Percentiles rank a stretch among this genome's conserved stretches.
These are phyloP conservation scores for Oropetium thomaeum DNA, from an alignment of 176 grass and related monocot species.

Conservation along the genomic window DNA sequence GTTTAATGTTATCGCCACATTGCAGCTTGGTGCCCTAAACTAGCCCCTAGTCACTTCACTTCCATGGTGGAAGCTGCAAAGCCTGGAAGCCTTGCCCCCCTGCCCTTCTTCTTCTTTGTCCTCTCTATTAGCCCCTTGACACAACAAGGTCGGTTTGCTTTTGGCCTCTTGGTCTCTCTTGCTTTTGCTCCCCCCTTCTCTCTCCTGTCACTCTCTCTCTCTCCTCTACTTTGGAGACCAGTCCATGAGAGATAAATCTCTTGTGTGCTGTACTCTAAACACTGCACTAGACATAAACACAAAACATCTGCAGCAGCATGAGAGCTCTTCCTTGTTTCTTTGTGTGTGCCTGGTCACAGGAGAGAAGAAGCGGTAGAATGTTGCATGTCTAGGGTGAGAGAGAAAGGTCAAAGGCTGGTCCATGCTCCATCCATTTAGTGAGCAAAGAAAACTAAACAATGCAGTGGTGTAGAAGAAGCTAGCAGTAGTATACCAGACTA, in stretches of 20 bases:
- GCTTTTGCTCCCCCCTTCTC: not conserved
- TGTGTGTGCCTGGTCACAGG: not conserved
- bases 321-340: conserved; percentile 19
- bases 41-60: conserved; percentile 31
- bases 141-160: conserved; percentile 50
- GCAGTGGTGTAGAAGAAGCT: not conserved
- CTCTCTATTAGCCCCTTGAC: conserved; percentile 51
- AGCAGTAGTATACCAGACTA: conserved; percentile 13
- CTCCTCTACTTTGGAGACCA: conserved; percentile 18
- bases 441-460: conserved; percentile 13
- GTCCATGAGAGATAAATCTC: not conserved
- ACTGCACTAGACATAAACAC: not conserved
- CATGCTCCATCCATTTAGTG: conserved; percentile 28
- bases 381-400: not conserved
- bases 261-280: conserved; percentile 2
- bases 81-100: conserved; percentile 28
- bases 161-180: conserved; percentile 49
- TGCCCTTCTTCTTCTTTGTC: conserved; percentile 32
- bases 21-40: conserved; percentile 18
- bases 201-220: conserved; percentile 7
- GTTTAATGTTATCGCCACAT: conserved; percentile 19
- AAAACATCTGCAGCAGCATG: conserved; percentile 33
- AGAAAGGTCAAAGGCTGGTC: conserved; percentile 29
- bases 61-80: conserved; percentile 58
- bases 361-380: not conserved